Base-by-base conservation (phyloP, 1,284 basidiomycete genomes). In the Cutaneotrichosporon mucoides region DNA sequence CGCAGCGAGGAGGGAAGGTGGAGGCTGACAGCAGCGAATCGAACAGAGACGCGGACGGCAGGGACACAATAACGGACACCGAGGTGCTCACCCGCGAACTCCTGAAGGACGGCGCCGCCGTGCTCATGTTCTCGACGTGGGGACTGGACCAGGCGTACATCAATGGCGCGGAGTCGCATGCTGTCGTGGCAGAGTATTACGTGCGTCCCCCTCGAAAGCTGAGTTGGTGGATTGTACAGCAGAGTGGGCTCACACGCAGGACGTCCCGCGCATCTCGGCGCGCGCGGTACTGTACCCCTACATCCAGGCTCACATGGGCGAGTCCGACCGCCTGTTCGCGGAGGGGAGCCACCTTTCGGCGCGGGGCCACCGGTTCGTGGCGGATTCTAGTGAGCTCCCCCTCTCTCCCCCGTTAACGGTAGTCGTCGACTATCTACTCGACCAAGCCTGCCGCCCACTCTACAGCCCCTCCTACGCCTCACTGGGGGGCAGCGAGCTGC, bases 201-300 rank as follows among this genome's bases (percentile, higher is more conserved):
- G 57, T n/a, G n/a, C n/a, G n/a, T n/a, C n/a, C n/a, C n/a, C n/a
- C n/a, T n/a, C n/a, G n/a, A n/a, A n/a, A n/a, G n/a, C n/a, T n/a
- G n/a, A n/a, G n/a, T n/a, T n/a, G n/a, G n/a, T n/a, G n/a, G n/a
- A n/a, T n/a, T n/a, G n/a, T n/a, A n/a, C n/a, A n/a, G n/a, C n/a
- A n/a, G n/a, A n/a, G n/a, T n/a, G 5, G 6, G 33, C 47, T 49
- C 13, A 49, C 35, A 2, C n/a, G 3, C 47, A 49, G 47, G 47
- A 59, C 47, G 41, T 59, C 36, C 57, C 57, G 7, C 52, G 57
- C 47, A n/a, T 59, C 13, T 55, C 57, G 5, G 36, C 37, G 16
- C 57, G 57, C 53, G 16, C 41, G 5, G 54, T 50, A 12, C 34
- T 55, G 36, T 59, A 59, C 48, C 57, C 47, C 9, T 59, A 59